Percentiles rank a stretch among this genome's conserved stretches.
Evolutionary conservation across 768 basidiomycete species (phyloP).

Genomic region (Boletus rufocinnamomeus): DNA sequence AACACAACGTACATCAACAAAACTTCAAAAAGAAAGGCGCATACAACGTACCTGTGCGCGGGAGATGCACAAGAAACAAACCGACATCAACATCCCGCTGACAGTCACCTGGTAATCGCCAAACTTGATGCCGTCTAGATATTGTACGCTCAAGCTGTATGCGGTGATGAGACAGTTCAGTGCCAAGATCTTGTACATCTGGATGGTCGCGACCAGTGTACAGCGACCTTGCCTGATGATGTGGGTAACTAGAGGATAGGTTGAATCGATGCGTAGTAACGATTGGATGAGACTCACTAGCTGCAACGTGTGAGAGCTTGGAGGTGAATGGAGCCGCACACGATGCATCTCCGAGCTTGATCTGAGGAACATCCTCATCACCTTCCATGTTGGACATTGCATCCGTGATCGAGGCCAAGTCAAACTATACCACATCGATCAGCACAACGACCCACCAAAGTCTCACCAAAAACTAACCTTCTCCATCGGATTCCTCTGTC

Average conservation of each 20-base stretch:
- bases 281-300: conserved; percentile 59
- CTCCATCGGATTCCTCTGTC: conserved; percentile 87
- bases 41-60: conserved; percentile 77
- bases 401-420: conserved; percentile 75
- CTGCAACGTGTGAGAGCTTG: conserved; percentile 95
- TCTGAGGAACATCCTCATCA: conserved; percentile 94
- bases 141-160: conserved; percentile 97
- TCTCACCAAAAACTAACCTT: conserved; percentile 53
- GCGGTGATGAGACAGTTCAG: conserved; percentile 98
- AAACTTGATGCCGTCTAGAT: conserved; percentile 98
- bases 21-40: not conserved
- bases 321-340: conserved; percentile 99
- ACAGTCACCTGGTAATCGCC: conserved; percentile 99
- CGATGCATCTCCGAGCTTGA: conserved; percentile 98
- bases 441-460: not conserved
- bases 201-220: conserved; percentile 96
- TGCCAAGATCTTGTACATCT: conserved; percentile 99
- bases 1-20: conserved; percentile 2
- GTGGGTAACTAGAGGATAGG: conserved; percentile 70
- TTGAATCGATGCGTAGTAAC: not conserved
- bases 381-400: conserved; percentile 92
- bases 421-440: conserved; percentile 54
- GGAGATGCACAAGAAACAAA: conserved; percentile 98
- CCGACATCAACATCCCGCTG: conserved; percentile 91
- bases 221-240: conserved; percentile 99